phyloP scores from a whole-genome alignment of 345 rosid genomes.

The Boechera divaricarpa region DNA sequence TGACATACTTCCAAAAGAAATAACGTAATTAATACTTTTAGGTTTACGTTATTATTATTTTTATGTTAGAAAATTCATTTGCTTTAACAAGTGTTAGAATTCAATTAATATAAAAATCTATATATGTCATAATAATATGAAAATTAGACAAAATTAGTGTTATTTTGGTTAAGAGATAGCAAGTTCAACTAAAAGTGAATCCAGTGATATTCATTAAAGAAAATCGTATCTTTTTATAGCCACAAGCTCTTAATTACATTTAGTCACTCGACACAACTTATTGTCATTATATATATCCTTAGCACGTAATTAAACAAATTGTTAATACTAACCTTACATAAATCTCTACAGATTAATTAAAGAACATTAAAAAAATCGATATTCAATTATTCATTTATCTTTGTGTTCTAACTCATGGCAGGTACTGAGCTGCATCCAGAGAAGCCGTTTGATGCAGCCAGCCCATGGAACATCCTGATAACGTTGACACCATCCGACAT shows the following conservation, averaged over 20 bases:
- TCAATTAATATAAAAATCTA: no score
- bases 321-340: background rate
- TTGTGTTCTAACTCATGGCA: background rate
- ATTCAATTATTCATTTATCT: background rate
- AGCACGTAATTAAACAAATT: background rate
- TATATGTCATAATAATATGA: no score
- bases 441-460: background rate
- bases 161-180: no score
- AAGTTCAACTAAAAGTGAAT: background rate
- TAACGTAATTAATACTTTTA: no score
- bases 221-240: background rate
- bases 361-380: no score
- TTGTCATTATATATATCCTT: background rate
- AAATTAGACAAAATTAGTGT: no score
- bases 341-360: no score
- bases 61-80: no score
- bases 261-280: background rate
- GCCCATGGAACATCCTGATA: background rate
- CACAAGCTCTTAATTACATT: constrained; percentile 5
- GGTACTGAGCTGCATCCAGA: background rate
- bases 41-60: no score
- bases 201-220: background rate
- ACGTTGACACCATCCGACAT: constrained; percentile 15
- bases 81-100: no score
- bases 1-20: no score